A percentile compares a stretch with the other conserved stretches of the same genome.
phyloP scores from a whole-genome alignment of 768 basidiomycete genomes.

The Pholiota conissans region DNA sequence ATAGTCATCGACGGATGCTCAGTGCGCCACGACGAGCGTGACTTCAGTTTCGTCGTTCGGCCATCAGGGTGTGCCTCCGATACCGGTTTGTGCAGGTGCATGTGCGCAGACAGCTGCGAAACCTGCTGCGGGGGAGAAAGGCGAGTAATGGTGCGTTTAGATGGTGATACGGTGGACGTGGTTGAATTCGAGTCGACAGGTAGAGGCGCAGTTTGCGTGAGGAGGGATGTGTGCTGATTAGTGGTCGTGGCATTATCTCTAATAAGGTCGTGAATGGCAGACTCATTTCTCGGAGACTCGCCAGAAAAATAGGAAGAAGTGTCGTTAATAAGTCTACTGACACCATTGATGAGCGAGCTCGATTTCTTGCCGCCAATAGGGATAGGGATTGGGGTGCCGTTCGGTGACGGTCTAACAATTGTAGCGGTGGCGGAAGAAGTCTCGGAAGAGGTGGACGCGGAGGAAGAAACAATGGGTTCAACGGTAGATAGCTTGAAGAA shows the following conservation, averaged over 20 bases:
- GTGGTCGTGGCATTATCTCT: conserved; percentile 9
- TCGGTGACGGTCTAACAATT: conserved; percentile 40
- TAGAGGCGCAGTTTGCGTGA: conserved; percentile 64
- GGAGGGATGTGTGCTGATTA: conserved; percentile 48
- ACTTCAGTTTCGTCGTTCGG: conserved; percentile 21
- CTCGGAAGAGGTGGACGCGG: conserved; percentile 29
- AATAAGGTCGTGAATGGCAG: conserved; percentile 9
- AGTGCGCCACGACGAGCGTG: conserved; percentile 18
- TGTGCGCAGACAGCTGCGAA: conserved; percentile 42
- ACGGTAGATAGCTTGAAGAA: conserved; percentile 36
- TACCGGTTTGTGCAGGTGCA: conserved; percentile 31
- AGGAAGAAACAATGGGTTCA: conserved; percentile 20
- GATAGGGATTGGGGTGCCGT: conserved; percentile 28
- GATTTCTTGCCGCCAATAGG: conserved; percentile 25
- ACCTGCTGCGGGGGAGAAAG: conserved; percentile 39
- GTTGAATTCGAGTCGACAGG: conserved; percentile 26
- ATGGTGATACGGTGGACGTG: conserved; percentile 22
- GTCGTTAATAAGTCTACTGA: conserved; percentile 24
- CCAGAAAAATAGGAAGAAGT: conserved; percentile 18
- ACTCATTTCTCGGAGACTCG: conserved; percentile 13
- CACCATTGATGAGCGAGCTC: conserved; percentile 23
- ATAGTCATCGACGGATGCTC: conserved; percentile 17
- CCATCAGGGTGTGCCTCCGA: conserved; percentile 21
- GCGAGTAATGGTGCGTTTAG: conserved; percentile 27
- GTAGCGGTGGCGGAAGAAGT: conserved; percentile 43